Base-by-base conservation (phyloP, 1,139 yeast species). In the Geotrichum klebahnii region DNA sequence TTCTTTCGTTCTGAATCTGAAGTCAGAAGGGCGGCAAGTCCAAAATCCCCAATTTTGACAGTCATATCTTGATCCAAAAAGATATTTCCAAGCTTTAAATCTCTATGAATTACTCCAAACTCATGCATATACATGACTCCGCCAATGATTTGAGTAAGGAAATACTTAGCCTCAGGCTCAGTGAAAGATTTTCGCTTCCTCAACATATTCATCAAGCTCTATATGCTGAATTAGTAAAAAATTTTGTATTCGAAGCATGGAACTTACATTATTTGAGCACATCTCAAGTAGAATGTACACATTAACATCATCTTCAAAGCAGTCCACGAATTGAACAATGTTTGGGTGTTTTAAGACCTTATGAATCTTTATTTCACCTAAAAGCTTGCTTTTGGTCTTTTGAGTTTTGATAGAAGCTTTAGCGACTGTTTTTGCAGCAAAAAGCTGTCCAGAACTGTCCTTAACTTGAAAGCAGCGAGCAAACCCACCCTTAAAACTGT, bases 401-500 rank as follows among this genome's bases (percentile, higher is more conserved):
- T 87, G 96, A 57, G 86, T 84, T 60, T 84, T 85, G 58, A 94
- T 84, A 16, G 97, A 88, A 1, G 90, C 90, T 69, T 92, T 94
- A 46, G 99, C 98, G 40, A 94, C 95, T 0, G 98, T 94, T 65
- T 94, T 94, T 32, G 99, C 99, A 26, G 98, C 99, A 69, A 77
- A 92, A 2, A 88, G 78, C 63, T 82, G 80, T 34, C 97, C 97
- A 20, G 65, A 56, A 55, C 79, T 75, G 67, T 88, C 96, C 65
- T 85, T 87, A 76, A 94, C 94, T 68, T 92, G 97, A 71, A 94
- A 94, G 67, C 98, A 94, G 65, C 98, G 81, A 17, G 98, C 99
- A 74, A 94, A 94, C 0, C 99, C 99, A 53, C 99, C 99, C 63
- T 68, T 45, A 5, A 37, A 20, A 17, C 19, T 20, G 26, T 35